Evolutionary conservation across 352 stramenopile genomes (phyloP).

Genomic region (Phytophthora palmivora): DNA sequence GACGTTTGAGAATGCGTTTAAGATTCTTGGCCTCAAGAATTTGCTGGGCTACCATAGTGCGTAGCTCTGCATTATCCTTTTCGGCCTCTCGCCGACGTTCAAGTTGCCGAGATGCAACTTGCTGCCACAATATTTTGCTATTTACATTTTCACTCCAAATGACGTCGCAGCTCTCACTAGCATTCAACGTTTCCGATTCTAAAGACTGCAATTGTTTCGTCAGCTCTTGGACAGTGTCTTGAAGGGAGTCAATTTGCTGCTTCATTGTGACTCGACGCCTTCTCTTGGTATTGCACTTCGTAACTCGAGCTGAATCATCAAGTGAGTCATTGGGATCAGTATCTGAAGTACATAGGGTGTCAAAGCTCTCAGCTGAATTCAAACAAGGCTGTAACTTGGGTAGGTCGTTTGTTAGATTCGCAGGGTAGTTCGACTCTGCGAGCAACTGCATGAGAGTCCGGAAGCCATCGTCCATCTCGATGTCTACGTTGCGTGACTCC

Average conservation of each 20-base stretch:
- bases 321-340: neutral
- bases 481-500: neutral
- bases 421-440: neutral
- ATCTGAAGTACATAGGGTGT: conserved; percentile 8
- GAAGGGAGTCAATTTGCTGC: conserved; percentile 15
- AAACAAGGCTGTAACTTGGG: too few species aligned
- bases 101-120: conserved; percentile 25
- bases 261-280: conserved; percentile 17
- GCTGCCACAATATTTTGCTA: conserved; percentile 26
- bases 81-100: conserved; percentile 21
- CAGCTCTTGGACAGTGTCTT: conserved; percentile 8
- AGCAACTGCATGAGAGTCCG: conserved; percentile 15
- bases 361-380: neutral
- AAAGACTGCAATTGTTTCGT: conserved; percentile 11
- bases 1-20: conserved; percentile 1
- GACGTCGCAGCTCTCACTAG: neutral
- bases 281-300: neutral
- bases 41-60: conserved; percentile 27
- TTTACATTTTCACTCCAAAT: neutral
- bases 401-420: neutral
- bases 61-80: conserved; percentile 24
- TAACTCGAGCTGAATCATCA: neutral
- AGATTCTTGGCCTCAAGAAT: conserved; percentile 32
- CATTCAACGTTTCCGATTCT: neutral
- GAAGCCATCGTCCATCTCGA: conserved; percentile 11